Base-by-base conservation (phyloP, 805 yeast species). In the Candida golubevii region DNA sequence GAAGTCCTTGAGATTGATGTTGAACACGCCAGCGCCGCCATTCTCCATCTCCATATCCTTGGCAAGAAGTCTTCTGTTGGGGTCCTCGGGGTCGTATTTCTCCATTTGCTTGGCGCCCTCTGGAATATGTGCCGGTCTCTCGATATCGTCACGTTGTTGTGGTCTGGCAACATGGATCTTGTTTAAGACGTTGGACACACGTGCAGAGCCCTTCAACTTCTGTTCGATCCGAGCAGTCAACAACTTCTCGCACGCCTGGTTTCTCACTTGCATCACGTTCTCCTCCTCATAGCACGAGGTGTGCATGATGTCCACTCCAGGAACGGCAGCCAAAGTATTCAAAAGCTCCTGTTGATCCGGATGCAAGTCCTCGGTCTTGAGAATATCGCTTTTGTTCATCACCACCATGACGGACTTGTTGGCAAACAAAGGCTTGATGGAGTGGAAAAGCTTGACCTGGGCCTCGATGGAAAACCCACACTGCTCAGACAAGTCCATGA, bases 1-100 rank as follows among this genome's bases (percentile, higher is more conserved):
- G 60, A 83, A 85, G 62, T 91, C 98, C 65, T 89, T 88, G 71
- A 93, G 75, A 72, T 93, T 89, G 62, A 93, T 80, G 72, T 89
- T 93, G 76, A 72, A 93, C 31, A 93, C 99, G 76, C 99, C 99
- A 36, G 99, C 97, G 63, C 99, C 99, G 63, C 99, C 99, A 59
- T 93, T 88, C 64, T 85, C 97, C 39, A 78, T 84, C 72, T 93
- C 99, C 50, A 89, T 74, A 62, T 93, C 98, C 60, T 88, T 79
- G 33, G 95, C 89, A 59, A 93, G 77, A 54, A 60, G 75, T 62
- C 89, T 79, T 66, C 96, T 82, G 60, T 85, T 77, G 53, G 96
- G 93, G 67, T 88, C 97, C 54, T 77, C 76, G 18, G 75, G 65
- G 66, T 88, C 93, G 62, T 85, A 89, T 66, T 83, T 85, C 61